Evolutionary conservation across 1,284 basidiomycete genomes (phyloP), one percentile per base, ranked within the genome.

Genomic region (Apiotrichum domesticum): DNA sequence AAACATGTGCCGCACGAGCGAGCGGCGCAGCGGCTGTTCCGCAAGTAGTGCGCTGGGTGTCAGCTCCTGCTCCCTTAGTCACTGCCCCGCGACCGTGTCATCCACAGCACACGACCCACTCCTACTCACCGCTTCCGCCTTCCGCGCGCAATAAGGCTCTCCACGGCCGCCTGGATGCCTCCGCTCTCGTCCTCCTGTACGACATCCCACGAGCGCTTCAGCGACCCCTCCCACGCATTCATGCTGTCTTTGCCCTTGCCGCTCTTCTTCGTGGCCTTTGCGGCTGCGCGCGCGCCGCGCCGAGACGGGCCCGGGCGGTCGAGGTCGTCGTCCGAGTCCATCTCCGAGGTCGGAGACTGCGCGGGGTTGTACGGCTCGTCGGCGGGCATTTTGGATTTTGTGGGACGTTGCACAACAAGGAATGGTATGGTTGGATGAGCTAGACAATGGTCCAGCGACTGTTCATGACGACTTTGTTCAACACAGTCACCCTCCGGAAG

Each of bases 201-300:
- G 2, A 87, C 88, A 67, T 98, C 96, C 95, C 95, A 98, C 49
- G 89, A 90, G 46, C 93, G 86, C 51, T 90, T 87, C 73, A 94
- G 97, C 7, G 88, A 87, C 1, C 88, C 94, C 74, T 98, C 95
- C 95, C 95, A 98, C 35, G 92, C 90, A 68, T 94, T 94, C 13
- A 72, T 71, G 5, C 21, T 34, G 33, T 63, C 64, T 43, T 68
- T 66, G 11, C 56, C 59, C 51, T 68, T 66, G n/a, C 58, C 62
- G 43, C 62, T 61, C 1, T 32, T 35, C 34, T 62, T 54, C 55
- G 47, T 50, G 46, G n/a, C 33, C 48, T 4, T 46, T 33, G 45
- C 45, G 9, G 32, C 45, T 7, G 7, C 33, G 4, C 7, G 33
- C 35, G 11, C 53, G 45, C 33, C 51, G 57, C 43, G 35, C 32